Base-by-base conservation (phyloP, 768 basidiomycete species). In the Xanthoconium stramineum region DNA sequence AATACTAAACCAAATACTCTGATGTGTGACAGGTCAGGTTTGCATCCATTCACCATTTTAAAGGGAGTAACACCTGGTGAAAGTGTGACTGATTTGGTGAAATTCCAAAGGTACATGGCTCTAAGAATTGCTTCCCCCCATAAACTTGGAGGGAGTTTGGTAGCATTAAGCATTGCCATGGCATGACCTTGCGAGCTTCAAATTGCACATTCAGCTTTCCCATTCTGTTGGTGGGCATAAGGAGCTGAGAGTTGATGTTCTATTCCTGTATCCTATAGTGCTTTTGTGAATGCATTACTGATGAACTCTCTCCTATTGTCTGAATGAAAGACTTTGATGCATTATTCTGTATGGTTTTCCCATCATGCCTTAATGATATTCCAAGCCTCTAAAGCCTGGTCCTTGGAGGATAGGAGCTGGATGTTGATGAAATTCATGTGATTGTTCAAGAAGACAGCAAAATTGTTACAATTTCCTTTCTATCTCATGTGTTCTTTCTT, bases 371-470 rank as follows among this genome's bases (percentile, higher is more conserved):
- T 6, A 10, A 43, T 10, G 11, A 43, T 43, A 1, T 43, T 24
- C 51, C 55, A 60, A 0, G 50, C 50, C 1, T 42, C 36, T 0
- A 60, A 17, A 8, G 50, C 47, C 13, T 59, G 49, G 5, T 52
- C 54, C 24, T 59, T 56, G 1, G 46, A 7, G 0, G 54, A 11
- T 3, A 59, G 45, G 2, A 59, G 35, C 6, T 55, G 51, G 1
- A 55, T 20, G 4, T 49, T 42, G 14, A 59, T 2, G 1, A 52
- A 42, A 8, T 56, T 15, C 2, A 52, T 44, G 28, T 50, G 30
- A 58, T 68, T 55, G 30, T 68, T 60, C 0, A 64, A 58, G 33
- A 66, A 60, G 2, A 58, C 9, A 0, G 60, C 38, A 32, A 62
- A 68, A 44, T 66, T n/a, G n/a, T n/a, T n/a, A n/a, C n/a, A n/a